These are phyloP conservation scores for Crucibulum parvulum DNA, from an alignment of 1,284 basidiomycete species.

Conservation along the genomic window DNA sequence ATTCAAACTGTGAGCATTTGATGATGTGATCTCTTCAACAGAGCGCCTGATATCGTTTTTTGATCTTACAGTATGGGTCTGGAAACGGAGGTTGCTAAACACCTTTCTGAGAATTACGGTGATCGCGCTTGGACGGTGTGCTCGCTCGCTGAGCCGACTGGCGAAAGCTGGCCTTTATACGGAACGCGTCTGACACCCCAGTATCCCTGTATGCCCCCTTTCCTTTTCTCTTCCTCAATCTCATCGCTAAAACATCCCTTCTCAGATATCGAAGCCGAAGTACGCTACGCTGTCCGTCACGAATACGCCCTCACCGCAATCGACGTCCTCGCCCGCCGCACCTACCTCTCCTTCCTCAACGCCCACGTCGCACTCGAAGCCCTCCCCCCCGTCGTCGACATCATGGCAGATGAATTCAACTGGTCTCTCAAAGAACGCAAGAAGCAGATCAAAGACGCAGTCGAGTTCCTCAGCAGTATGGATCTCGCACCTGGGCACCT, in stretches of 20 bases:
- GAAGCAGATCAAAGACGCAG: slow-evolving; percentile 57
- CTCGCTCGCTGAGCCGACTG: slow-evolving; percentile 77
- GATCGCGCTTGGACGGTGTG: slow-evolving; percentile 97
- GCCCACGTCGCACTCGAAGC: slow-evolving; percentile 86
- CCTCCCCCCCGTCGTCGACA: slow-evolving; percentile 88
- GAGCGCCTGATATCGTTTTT: slow-evolving; percentile 6
- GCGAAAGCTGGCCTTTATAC: slow-evolving; percentile 85
- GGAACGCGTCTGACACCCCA: slow-evolving; percentile 77
- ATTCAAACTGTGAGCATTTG: slow-evolving; percentile 77
- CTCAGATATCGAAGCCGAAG: slow-evolving; percentile 89
- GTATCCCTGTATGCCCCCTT: slow-evolving; percentile 75
- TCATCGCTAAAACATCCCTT: background rate
- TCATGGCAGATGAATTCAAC: slow-evolving; percentile 88
- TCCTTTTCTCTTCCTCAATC: background rate
- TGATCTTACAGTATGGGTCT: slow-evolving; percentile 61
- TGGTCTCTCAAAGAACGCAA: slow-evolving; percentile 71
- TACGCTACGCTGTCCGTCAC: slow-evolving; percentile 87
- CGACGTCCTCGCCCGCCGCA: slow-evolving; percentile 93
- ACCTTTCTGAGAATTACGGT: slow-evolving; percentile 93
- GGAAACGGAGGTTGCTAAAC: slow-evolving; percentile 92
- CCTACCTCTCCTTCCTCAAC: slow-evolving; percentile 93
- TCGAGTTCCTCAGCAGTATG: slow-evolving; percentile 81
- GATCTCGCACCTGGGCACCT: slow-evolving; percentile 60
- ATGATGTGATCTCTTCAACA: background rate
- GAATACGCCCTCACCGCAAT: slow-evolving; percentile 93